Conservation (phyloP, 495 filamentous ascomycete species). For the Penicillium nucicola region DNA sequence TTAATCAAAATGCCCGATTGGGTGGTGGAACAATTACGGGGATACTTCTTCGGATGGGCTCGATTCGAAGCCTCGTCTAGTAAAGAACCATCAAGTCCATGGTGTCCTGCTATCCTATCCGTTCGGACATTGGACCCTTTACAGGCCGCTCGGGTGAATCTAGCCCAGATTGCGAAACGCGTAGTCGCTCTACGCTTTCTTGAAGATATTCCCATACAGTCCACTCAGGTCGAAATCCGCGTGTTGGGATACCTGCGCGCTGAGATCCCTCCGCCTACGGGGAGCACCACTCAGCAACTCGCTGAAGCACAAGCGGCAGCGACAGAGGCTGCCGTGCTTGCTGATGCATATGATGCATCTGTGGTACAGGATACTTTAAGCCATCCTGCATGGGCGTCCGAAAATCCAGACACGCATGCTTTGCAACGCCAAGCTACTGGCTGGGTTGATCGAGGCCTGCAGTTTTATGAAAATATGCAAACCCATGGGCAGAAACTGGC, state of each 20-base stretch:
- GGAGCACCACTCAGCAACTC: slow-evolving; percentile 24
- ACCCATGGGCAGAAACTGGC: slow-evolving; percentile 46
- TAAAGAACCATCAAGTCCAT: slow-evolving; percentile 23
- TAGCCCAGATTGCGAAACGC: slow-evolving; percentile 36
- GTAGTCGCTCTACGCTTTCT: slow-evolving; percentile 49
- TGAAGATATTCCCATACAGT: slow-evolving; percentile 30
- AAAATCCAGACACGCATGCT: slow-evolving; percentile 14
- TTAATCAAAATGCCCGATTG: slow-evolving; percentile 43
- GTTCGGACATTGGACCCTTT: slow-evolving; percentile 35
- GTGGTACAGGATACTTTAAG: slow-evolving; percentile 49
- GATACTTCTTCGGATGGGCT: slow-evolving; percentile 64
- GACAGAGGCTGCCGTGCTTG: slow-evolving; percentile 36
- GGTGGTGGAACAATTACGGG: slow-evolving; percentile 47
- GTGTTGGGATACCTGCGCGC: slow-evolving; percentile 49
- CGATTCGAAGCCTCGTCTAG: slow-evolving; percentile 26
- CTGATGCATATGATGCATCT: slow-evolving; percentile 47
- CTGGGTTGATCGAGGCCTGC: slow-evolving; percentile 29
- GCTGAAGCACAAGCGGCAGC: slow-evolving; percentile 28
- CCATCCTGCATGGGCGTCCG: slow-evolving; percentile 51
- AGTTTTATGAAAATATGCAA: slow-evolving; percentile 37
- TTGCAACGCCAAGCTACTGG: slow-evolving; percentile 22
- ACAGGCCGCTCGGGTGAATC: slow-evolving; percentile 31
- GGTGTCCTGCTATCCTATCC: slow-evolving; percentile 55
- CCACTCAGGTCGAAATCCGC: slow-evolving; percentile 44
- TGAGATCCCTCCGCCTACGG: slow-evolving; percentile 24